Conservation (phyloP, 805 yeast species). For the Priceomyces haplophilus region DNA sequence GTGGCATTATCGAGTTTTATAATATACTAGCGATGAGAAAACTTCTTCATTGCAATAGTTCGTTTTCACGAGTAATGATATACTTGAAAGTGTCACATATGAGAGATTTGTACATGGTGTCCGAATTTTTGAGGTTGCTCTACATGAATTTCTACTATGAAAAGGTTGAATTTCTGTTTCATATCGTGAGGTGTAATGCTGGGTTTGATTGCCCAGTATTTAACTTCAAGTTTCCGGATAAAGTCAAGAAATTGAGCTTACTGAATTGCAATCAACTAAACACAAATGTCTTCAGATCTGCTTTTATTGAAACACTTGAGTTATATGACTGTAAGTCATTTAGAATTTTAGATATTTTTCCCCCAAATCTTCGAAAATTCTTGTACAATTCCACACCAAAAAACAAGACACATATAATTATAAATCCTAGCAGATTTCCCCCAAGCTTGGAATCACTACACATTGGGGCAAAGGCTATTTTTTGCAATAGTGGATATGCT, state of each 20-base stretch:
- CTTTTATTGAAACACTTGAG: slow-evolving; percentile 1
- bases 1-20: neutral
- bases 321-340: slow-evolving; percentile 2
- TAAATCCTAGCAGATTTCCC: slow-evolving; percentile 2
- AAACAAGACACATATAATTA: neutral
- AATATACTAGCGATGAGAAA: neutral
- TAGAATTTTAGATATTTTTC: slow-evolving; percentile 1
- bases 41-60: neutral
- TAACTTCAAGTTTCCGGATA: neutral
- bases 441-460: neutral
- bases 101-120: neutral
- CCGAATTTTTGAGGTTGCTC: slow-evolving; percentile 1
- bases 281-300: neutral
- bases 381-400: neutral
- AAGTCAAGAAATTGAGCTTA: neutral
- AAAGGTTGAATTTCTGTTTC: neutral
- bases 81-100: neutral
- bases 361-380: slow-evolving; percentile 1
- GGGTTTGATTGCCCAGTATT: neutral
- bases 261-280: neutral
- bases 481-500: slow-evolving; percentile 2
- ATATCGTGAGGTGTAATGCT: neutral
- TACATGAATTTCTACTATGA: neutral
- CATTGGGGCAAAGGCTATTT: slow-evolving; percentile 1
- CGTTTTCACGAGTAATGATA: neutral